Evolutionary conservation across 129 eudicot genomes (phyloP).

Genomic region (Oenanthe sinensis): DNA sequence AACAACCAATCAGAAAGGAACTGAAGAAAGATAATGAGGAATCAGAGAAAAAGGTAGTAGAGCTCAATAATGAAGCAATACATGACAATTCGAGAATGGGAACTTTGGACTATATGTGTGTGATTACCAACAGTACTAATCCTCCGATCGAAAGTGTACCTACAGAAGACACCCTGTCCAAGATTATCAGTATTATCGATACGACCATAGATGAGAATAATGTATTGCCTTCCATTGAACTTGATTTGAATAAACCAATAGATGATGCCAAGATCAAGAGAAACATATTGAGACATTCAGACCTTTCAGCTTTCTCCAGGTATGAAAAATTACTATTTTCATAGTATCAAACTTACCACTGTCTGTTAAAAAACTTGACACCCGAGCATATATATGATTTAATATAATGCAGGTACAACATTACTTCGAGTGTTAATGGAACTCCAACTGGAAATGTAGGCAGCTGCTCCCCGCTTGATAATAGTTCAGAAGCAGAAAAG

Average conservation of each 20-base stretch:
- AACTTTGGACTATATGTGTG: conserved; percentile 22
- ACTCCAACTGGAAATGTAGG: conserved; percentile 57
- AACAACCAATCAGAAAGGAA: conserved; percentile 19
- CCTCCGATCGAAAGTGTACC: conserved; percentile 12
- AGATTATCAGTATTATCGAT: conserved; percentile 24
- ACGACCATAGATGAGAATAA: conserved; percentile 23
- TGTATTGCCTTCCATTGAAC: conserved; percentile 46
- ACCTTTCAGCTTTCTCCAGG: conserved; percentile 65
- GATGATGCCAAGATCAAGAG: conserved; percentile 34
- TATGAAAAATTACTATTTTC: conserved; percentile 9
- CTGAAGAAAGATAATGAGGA: conserved; percentile 21
- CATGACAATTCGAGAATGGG: conserved; percentile 20
- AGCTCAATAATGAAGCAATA: conserved; percentile 13
- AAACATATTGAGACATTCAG: conserved; percentile 49
- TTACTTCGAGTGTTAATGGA: conserved; percentile 33
- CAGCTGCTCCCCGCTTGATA: conserved; percentile 54
- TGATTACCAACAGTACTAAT: conserved; percentile 12
- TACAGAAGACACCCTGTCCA: conserved; percentile 14
- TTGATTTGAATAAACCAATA: conserved; percentile 44
- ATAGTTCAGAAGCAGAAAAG: conserved; percentile 56
- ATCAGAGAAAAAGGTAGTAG: conserved; percentile 11
- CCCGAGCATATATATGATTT: background rate
- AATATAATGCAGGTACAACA: conserved; percentile 42
- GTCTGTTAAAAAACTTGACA: background rate
- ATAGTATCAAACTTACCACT: background rate